These are phyloP conservation scores for Kwoniella dendrophila DNA, from an alignment of 768 basidiomycete genomes.

Conservation along the genomic window DNA sequence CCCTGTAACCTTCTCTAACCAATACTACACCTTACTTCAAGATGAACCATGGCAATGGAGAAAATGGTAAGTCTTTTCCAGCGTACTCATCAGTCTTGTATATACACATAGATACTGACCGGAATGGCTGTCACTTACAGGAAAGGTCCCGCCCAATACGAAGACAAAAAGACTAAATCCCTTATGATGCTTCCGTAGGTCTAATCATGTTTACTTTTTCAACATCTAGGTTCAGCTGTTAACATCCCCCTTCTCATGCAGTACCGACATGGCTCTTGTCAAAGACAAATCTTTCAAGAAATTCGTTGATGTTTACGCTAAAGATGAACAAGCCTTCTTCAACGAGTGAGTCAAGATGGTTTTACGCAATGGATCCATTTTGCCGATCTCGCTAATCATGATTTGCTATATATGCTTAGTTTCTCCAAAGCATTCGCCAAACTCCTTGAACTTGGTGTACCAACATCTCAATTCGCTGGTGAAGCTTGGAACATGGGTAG, in stretches of 20 bases:
- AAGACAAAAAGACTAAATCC: slow-evolving; percentile 83
- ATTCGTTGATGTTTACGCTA: slow-evolving; percentile 81
- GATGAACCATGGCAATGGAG: slow-evolving; percentile 88
- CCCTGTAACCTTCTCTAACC: slow-evolving; percentile 59
- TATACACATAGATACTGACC: background rate
- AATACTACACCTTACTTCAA: slow-evolving; percentile 60
- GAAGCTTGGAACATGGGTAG: slow-evolving; percentile 75
- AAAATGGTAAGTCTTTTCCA: slow-evolving; percentile 71
- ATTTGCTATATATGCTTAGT: slow-evolving; percentile 58
- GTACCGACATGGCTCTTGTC: slow-evolving; percentile 84
- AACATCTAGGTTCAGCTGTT: background rate
- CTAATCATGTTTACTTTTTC: background rate
- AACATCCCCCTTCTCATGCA: no score
- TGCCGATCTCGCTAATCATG: background rate
- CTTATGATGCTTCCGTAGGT: slow-evolving; percentile 96
- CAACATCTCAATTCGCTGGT: slow-evolving; percentile 70
- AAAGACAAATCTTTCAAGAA: slow-evolving; percentile 94
- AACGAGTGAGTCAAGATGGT: slow-evolving; percentile 69
- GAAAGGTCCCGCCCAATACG: slow-evolving; percentile 76
- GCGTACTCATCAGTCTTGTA: background rate
- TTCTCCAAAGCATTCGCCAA: slow-evolving; percentile 77
- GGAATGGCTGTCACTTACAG: slow-evolving; percentile 7
- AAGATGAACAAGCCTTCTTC: slow-evolving; percentile 84
- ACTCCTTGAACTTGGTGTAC: slow-evolving; percentile 93
- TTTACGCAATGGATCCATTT: background rate